Conservation (phyloP, 139 green algal species). For the Chlorella sp. region DNA sequence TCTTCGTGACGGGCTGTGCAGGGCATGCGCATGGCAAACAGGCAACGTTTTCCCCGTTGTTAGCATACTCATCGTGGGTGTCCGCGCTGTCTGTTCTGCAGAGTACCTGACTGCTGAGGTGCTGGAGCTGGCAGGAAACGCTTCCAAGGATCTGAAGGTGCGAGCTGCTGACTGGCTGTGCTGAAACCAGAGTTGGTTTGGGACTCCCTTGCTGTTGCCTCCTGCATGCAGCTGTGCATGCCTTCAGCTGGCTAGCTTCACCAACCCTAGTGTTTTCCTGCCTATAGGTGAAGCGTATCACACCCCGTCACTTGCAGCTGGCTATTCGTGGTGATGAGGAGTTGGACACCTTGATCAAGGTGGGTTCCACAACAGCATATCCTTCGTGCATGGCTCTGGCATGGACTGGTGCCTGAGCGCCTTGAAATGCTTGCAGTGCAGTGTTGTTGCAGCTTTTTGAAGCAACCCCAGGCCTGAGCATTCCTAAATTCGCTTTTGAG, state of each 20-base stretch:
- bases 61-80: neutral
- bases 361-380: no score
- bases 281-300: constrained; percentile 96
- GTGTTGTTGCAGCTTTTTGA: no score
- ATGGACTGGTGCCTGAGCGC: no score
- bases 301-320: constrained; percentile 96
- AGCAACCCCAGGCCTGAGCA: no score
- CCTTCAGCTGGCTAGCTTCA: no score
- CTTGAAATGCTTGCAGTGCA: no score
- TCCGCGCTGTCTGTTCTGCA: no score
- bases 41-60: no score
- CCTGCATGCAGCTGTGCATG: no score
- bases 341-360: constrained; percentile 99
- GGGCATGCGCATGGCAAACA: no score
- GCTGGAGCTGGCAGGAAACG: constrained; percentile 97
- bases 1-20: neutral
- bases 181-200: neutral
- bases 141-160: constrained; percentile 99
- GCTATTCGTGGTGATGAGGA: constrained; percentile 99
- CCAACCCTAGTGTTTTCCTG: neutral
- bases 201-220: no score
- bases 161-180: neutral
- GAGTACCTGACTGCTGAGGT: constrained; percentile 95
- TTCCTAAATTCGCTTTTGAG: no score
- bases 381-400: neutral